These are phyloP conservation scores for Colletotrichum sp. DNA, from an alignment of 2,329 filamentous ascomycete genomes.

Conservation along the genomic window DNA sequence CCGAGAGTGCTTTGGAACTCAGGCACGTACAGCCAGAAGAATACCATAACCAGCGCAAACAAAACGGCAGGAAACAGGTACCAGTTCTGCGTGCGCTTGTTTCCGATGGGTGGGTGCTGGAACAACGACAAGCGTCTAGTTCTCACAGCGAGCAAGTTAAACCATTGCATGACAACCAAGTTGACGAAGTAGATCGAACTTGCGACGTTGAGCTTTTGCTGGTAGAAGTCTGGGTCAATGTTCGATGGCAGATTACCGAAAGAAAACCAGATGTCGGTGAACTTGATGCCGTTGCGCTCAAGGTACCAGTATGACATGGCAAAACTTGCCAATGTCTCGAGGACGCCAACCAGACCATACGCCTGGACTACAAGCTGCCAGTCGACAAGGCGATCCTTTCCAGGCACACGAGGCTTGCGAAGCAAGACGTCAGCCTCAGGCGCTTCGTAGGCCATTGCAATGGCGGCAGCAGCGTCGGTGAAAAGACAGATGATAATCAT, in stretches of 20 bases:
- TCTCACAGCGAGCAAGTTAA: slow-evolving; percentile 74
- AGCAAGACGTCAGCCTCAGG: slow-evolving; percentile 78
- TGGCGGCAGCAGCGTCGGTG: slow-evolving; percentile 77
- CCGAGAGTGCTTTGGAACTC: slow-evolving; percentile 64
- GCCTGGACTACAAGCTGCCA: slow-evolving; percentile 75
- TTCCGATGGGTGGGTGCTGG: slow-evolving; percentile 73
- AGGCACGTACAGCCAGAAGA: slow-evolving; percentile 75
- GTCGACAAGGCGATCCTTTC: slow-evolving; percentile 75
- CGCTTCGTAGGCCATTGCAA: slow-evolving; percentile 76
- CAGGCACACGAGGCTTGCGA: slow-evolving; percentile 70
- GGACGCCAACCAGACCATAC: slow-evolving; percentile 73
- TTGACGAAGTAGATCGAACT: slow-evolving; percentile 82
- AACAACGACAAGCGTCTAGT: slow-evolving; percentile 72
- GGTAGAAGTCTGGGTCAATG: slow-evolving; percentile 60
- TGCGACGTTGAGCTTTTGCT: slow-evolving; percentile 63
- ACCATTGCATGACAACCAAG: slow-evolving; percentile 82
- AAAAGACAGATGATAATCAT: slow-evolving; percentile 78
- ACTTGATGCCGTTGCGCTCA: slow-evolving; percentile 66
- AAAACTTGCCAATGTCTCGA: slow-evolving; percentile 65
- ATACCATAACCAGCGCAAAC: slow-evolving; percentile 71
- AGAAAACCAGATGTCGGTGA: slow-evolving; percentile 69
- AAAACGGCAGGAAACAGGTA: slow-evolving; percentile 74
- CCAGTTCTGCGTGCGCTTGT: slow-evolving; percentile 68
- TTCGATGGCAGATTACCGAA: slow-evolving; percentile 60
- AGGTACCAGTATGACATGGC: slow-evolving; percentile 73